These are phyloP conservation scores for Mycena galericulata DNA, from an alignment of 768 basidiomycete species.

Conservation along the genomic window DNA sequence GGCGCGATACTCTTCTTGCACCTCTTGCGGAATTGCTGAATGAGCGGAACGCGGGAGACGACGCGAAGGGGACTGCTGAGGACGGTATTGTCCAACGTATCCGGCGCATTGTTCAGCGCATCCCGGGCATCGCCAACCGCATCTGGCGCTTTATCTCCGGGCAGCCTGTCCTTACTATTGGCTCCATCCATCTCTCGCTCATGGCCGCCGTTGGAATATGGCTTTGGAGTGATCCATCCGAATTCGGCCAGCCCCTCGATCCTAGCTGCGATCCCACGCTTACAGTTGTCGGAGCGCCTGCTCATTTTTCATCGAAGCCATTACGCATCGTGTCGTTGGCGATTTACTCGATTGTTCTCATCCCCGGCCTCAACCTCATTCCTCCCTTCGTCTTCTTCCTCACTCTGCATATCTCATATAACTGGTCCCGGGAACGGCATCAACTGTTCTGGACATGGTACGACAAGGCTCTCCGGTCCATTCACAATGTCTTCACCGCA, in stretches of 20 bases:
- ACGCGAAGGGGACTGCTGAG: background rate
- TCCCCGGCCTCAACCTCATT: conserved; percentile 11
- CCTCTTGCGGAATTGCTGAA: background rate
- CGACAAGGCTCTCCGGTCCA: too few relatives aligned
- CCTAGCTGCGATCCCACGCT: conserved; percentile 4
- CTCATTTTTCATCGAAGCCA: background rate
- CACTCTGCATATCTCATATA: background rate
- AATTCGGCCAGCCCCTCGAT: background rate
- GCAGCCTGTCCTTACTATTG: conserved; percentile 6
- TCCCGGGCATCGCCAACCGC: background rate
- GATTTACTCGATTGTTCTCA: conserved; percentile 4
- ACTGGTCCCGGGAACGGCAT: background rate
- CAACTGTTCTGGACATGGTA: background rate
- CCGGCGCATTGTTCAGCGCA: background rate
- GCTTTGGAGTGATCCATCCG: conserved; percentile 3
- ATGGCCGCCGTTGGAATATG: conserved; percentile 12
- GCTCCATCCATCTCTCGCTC: conserved; percentile 7
- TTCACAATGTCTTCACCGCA: too few relatives aligned
- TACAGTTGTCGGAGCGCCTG: conserved; percentile 1
- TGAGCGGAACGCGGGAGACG: background rate
- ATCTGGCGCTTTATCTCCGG: background rate
- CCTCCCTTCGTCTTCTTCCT: conserved; percentile 15
- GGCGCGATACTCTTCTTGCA: background rate
- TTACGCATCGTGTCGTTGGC: background rate
- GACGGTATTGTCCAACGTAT: background rate